phyloP scores from a whole-genome alignment of 805 yeast genomes.

The Candida sonorensis region DNA sequence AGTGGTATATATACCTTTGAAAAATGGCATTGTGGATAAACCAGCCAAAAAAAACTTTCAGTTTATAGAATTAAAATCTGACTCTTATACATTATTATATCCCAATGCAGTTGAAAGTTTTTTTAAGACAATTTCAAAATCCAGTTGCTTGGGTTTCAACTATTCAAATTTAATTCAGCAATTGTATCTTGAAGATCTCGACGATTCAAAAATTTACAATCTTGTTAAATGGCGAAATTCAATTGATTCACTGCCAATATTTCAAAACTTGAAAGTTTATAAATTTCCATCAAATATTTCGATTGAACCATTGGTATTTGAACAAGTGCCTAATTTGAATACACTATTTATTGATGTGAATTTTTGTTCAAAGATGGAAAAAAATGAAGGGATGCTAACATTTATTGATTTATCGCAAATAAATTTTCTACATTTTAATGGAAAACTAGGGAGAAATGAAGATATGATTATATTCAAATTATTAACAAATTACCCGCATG shows the following conservation, averaged over 20 bases:
- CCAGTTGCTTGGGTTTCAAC: conserved; percentile 15
- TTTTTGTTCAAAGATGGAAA: conserved; percentile 22
- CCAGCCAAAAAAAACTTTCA: conserved; percentile 10
- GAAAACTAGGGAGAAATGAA: conserved; percentile 26
- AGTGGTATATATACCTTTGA: conserved; percentile 9
- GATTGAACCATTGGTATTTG: conserved; percentile 19
- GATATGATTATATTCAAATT: conserved; percentile 27
- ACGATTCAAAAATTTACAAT: conserved; percentile 10
- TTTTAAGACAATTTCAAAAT: conserved; percentile 10
- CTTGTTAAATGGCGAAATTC: conserved; percentile 20
- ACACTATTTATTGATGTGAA: conserved; percentile 21
- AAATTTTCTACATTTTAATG: conserved; percentile 16
- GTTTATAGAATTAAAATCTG: conserved; percentile 12
- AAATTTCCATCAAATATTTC: conserved; percentile 16
- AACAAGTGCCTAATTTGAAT: conserved; percentile 20
- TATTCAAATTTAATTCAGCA: conserved; percentile 20
- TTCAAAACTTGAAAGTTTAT: conserved; percentile 13
- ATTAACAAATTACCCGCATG: conserved; percentile 21
- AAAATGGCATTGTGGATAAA: no score
- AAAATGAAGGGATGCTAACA: conserved; percentile 16
- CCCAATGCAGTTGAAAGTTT: conserved; percentile 10
- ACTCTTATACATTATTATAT: conserved; percentile 11
- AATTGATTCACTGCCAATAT: conserved; percentile 4
- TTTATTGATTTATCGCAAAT: conserved; percentile 19
- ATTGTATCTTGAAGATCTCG: conserved; percentile 18